Percentiles rank a stretch among this genome's conserved stretches.
These are phyloP conservation scores for Stemphylium beticola DNA, from an alignment of 2,329 filamentous ascomycete species.

Conservation along the genomic window DNA sequence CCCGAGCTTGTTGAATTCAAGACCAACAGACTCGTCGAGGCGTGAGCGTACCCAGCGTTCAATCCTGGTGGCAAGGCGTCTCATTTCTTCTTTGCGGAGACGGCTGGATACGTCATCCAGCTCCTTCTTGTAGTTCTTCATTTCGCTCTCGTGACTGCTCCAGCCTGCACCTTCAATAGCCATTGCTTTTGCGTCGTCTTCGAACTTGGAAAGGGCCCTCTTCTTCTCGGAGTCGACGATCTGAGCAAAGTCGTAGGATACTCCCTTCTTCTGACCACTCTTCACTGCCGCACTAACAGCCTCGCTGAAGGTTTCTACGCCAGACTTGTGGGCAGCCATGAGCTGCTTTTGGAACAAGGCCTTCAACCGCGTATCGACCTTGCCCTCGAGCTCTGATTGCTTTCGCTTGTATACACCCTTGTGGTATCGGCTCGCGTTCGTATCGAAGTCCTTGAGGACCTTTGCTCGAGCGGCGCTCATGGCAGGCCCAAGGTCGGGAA, in stretches of 20 bases:
- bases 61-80: slow-evolving; percentile 84
- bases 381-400: slow-evolving; percentile 79
- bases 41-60: slow-evolving; percentile 93
- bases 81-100: slow-evolving; percentile 94
- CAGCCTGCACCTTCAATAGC: slow-evolving; percentile 81
- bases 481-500: slow-evolving; percentile 74
- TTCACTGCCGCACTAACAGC: slow-evolving; percentile 89
- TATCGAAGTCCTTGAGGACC: slow-evolving; percentile 83
- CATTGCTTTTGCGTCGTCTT: slow-evolving; percentile 74
- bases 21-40: slow-evolving; percentile 82
- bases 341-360: slow-evolving; percentile 88
- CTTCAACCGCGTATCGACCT: slow-evolving; percentile 88
- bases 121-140: slow-evolving; percentile 83
- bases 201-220: slow-evolving; percentile 75
- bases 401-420: slow-evolving; percentile 93
- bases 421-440: slow-evolving; percentile 91
- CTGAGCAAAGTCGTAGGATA: slow-evolving; percentile 90
- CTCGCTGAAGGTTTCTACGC: slow-evolving; percentile 83
- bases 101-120: slow-evolving; percentile 85
- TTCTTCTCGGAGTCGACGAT: slow-evolving; percentile 86
- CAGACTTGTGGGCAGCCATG: slow-evolving; percentile 84
- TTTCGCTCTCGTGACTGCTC: slow-evolving; percentile 85
- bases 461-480: slow-evolving; percentile 76
- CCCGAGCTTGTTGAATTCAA: slow-evolving; percentile 96
- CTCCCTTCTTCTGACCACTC: slow-evolving; percentile 87